Percentiles rank a stretch among this genome's conserved stretches.
These are phyloP conservation scores for Volutella citrinella DNA, from an alignment of 2,329 filamentous ascomycete species.

Conservation along the genomic window DNA sequence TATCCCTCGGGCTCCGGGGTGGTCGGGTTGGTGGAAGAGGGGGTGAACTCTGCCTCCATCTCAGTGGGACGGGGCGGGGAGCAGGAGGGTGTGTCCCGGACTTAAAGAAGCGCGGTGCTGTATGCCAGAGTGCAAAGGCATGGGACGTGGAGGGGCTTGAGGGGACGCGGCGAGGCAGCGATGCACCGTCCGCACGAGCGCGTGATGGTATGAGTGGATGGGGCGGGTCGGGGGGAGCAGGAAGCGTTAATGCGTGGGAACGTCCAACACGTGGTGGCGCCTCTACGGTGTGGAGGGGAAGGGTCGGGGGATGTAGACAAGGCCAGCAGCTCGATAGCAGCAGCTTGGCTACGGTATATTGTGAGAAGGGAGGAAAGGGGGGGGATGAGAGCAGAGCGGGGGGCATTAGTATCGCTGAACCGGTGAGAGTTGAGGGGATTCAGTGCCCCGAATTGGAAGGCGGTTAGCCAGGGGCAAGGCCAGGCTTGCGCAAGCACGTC, in stretches of 20 bases:
- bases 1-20: conserved; percentile 35
- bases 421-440: too few relatives aligned
- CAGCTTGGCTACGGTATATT: conserved; percentile 15
- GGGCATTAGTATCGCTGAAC: too few relatives aligned
- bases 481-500: too few relatives aligned
- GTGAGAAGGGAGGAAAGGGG: conserved; percentile 12
- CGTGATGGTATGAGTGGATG: conserved; percentile 2
- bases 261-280: conserved; percentile 21
- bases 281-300: conserved; percentile 13
- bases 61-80: conserved; percentile 11
- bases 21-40: conserved; percentile 27
- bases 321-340: conserved; percentile 1
- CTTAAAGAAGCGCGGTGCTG: too few relatives aligned
- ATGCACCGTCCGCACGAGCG: conserved; percentile 6
- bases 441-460: too few relatives aligned
- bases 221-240: not conserved
- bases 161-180: conserved; percentile 6
- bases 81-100: too few relatives aligned
- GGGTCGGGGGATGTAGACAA: too few relatives aligned
- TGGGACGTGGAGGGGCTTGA: conserved; percentile 3
- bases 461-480: too few relatives aligned
- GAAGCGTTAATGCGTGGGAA: conserved; percentile 5
- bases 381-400: too few relatives aligned
- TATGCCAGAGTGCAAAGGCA: conserved; percentile 1
- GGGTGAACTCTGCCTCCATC: conserved; percentile 27